Base-by-base conservation (phyloP, 495 filamentous ascomycete species). In the Tricharina praecox region DNA sequence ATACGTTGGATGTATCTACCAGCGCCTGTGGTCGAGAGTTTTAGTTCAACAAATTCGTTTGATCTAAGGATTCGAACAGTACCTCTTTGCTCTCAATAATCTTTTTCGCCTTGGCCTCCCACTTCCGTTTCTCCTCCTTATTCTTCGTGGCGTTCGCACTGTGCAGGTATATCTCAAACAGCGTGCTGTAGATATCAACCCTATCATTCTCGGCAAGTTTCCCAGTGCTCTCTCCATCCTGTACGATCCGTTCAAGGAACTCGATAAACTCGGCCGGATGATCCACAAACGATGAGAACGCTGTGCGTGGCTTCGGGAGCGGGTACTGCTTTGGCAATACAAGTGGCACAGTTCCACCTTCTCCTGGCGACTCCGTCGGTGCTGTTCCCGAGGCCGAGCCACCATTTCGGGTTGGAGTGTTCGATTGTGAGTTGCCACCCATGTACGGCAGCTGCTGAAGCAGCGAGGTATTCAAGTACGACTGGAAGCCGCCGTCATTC, bases 151-250 rank as follows among this genome's bases (percentile, higher is more conserved):
- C 64, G 33, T 78, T 75, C 33, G 86, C 81, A 47, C 82, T 84
- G 54, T 94, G 82, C 18, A 97, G 70, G 61, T 95, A 97, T 77
- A 96, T 94, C 60, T 97, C 90, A 60, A 97, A 96, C 23, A 97
- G 64, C 0, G 90, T 94, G 1, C 90, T 96, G 63, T 88, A 88
- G 33, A 97, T 75, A 62, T 96, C 92, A 4, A 75, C 69, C 54
- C 77, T 81, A 53, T 94, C 82, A 9, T 64, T 56, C 33, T 58
- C 51, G 16, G 34, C 49, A 23, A 59, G 46, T 32, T 34, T 45
- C 19, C 52, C 41, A 4, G 43, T 45, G 15, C 15, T 48, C 7
- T 42, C 72, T 67, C 41, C 51, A 80, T 73, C 49, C 75, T 70
- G 4, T 82, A 73, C 44, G 78, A 87, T 19, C 81, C 81, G 66